phyloP scores from a whole-genome alignment of 345 rosid genomes.

The Firmiana major region DNA sequence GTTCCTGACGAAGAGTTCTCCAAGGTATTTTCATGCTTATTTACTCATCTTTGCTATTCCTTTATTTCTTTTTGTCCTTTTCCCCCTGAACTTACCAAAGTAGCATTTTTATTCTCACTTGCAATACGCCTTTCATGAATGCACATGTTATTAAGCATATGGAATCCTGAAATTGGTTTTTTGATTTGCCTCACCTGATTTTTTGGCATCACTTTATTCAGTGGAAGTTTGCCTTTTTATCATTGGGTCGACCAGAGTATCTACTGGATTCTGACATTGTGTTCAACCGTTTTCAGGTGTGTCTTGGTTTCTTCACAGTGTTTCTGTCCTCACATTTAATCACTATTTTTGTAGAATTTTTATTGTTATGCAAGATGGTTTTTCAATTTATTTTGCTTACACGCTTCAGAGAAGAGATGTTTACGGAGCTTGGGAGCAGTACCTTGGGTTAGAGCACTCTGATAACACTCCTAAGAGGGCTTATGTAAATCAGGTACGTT shows the following conservation, averaged over 20 bases:
- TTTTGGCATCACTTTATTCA: constrained; percentile 21
- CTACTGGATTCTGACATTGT: constrained; percentile 73
- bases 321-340: neutral
- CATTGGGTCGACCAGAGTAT: constrained; percentile 89
- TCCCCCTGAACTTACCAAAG: neutral
- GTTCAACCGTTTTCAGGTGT: constrained; percentile 79
- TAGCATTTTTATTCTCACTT: neutral
- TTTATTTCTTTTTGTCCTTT: neutral
- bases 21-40: constrained; percentile 42
- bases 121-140: neutral
- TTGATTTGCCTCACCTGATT: neutral
- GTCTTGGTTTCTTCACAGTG: neutral
- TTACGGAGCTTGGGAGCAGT: constrained; percentile 70
- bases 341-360: neutral
- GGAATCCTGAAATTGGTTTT: neutral
- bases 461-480: constrained; percentile 60
- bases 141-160: neutral
- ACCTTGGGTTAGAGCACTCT: constrained; percentile 72
- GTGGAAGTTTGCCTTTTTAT: constrained; percentile 95
- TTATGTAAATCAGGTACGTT: constrained; percentile 21
- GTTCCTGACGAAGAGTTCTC: constrained; percentile 86
- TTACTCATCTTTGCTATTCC: neutral
- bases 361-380: neutral
- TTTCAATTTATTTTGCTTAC: neutral
- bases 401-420: constrained; percentile 44